Evolutionary conservation across 2,329 filamentous ascomycete species (phyloP).

Genomic region (Thelonectria olida): DNA sequence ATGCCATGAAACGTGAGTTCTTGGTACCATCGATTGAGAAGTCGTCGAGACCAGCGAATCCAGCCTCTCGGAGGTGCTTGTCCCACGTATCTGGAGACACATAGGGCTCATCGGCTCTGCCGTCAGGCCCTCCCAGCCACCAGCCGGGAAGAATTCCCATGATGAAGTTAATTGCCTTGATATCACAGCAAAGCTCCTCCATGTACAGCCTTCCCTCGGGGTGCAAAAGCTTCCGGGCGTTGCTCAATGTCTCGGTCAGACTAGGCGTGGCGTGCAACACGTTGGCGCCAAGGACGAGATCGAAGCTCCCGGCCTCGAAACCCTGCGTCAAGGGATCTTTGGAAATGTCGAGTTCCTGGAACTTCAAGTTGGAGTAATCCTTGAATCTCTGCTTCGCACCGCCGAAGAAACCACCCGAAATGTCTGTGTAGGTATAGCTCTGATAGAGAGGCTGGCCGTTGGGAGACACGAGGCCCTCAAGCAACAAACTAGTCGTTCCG

Average conservation of each 20-base stretch:
- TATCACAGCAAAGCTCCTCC: constrained; percentile 38
- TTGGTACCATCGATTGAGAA: not conserved
- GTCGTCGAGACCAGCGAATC: constrained; percentile 32
- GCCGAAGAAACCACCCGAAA: constrained; percentile 42
- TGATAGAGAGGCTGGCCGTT: constrained; percentile 30
- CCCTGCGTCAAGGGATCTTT: constrained; percentile 43
- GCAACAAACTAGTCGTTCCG: constrained; percentile 43
- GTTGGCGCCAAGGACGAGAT: constrained; percentile 49
- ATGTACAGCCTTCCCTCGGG: constrained; percentile 44
- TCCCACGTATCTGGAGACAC: constrained; percentile 39
- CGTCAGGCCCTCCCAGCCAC: constrained; percentile 48
- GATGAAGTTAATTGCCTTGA: constrained; percentile 41
- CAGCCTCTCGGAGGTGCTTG: constrained; percentile 36
- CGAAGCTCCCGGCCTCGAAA: constrained; percentile 43
- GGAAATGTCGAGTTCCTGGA: constrained; percentile 34
- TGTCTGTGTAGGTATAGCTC: constrained; percentile 44
- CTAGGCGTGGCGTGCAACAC: constrained; percentile 49
- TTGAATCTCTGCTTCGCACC: constrained; percentile 31
- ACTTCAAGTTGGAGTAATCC: constrained; percentile 32
- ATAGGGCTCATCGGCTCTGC: constrained; percentile 39
- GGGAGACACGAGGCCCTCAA: constrained; percentile 34
- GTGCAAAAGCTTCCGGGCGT: constrained; percentile 45
- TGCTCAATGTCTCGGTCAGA: constrained; percentile 38
- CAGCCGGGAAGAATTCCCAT: constrained; percentile 44
- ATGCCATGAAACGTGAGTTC: not conserved